These are phyloP conservation scores for Tolypocladium cylindrosporum DNA, from an alignment of 2,329 filamentous ascomycete species.

Conservation along the genomic window DNA sequence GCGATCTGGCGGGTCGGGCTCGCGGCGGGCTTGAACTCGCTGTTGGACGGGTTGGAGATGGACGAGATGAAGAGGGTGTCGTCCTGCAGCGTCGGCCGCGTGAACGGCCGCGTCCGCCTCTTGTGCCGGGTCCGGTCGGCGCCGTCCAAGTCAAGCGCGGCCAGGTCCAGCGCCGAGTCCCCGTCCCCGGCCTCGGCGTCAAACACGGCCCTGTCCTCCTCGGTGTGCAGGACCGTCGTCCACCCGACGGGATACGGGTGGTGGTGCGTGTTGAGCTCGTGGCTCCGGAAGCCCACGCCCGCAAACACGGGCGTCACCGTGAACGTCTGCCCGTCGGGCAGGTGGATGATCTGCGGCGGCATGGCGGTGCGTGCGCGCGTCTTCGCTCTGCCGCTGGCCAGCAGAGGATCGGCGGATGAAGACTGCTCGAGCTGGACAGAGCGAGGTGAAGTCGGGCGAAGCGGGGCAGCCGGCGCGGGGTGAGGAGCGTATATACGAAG, in stretches of 20 bases:
- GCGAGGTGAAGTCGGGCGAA: not conserved
- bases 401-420: not conserved
- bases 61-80: slow-evolving; percentile 88
- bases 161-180: not conserved
- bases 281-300: slow-evolving; percentile 81
- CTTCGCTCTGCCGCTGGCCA: not conserved
- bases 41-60: slow-evolving; percentile 72
- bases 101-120: slow-evolving; percentile 37
- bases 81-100: slow-evolving; percentile 60
- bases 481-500: not conserved
- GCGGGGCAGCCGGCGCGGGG: not conserved
- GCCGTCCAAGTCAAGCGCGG: slow-evolving; percentile 8
- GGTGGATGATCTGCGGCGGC: slow-evolving; percentile 44
- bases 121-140: slow-evolving; percentile 20
- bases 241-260: slow-evolving; percentile 76
- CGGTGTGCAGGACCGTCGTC: slow-evolving; percentile 78
- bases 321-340: slow-evolving; percentile 82
- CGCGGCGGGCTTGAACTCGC: slow-evolving; percentile 67
- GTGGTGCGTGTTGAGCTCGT: slow-evolving; percentile 59
- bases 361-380: slow-evolving; percentile 12
- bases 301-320: slow-evolving; percentile 80
- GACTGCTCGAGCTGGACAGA: not conserved
- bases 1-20: slow-evolving; percentile 85
- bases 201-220: slow-evolving; percentile 24
- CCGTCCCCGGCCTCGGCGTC: slow-evolving; percentile 2